Percentiles rank a stretch among this genome's conserved stretches.
phyloP scores from a whole-genome alignment of 768 basidiomycete species.

The Leccinellum rugosiceps region DNA sequence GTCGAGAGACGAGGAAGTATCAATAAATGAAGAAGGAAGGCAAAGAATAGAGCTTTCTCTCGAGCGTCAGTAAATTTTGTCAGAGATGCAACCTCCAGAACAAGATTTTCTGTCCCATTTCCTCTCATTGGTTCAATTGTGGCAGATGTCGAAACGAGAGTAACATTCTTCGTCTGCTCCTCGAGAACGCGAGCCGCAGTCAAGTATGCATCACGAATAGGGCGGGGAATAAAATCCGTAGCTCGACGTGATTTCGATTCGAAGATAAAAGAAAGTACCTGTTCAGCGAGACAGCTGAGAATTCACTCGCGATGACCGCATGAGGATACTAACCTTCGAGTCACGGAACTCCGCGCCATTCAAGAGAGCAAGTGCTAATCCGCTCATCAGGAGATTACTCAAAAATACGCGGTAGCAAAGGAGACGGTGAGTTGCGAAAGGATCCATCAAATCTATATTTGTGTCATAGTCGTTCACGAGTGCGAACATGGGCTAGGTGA shows the following conservation, averaged over 20 bases:
- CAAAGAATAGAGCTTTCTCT: constrained; percentile 28
- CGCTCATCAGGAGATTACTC: constrained; percentile 44
- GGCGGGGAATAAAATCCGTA: constrained; percentile 12
- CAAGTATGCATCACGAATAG: constrained; percentile 6
- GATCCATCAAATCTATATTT: constrained; percentile 5
- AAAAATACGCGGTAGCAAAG: constrained; percentile 51
- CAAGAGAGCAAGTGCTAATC: constrained; percentile 50
- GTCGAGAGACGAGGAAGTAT: constrained; percentile 38
- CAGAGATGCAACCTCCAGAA: constrained; percentile 7
- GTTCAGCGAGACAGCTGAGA: neutral
- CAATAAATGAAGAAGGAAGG: constrained; percentile 39
- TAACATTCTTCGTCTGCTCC: neutral
- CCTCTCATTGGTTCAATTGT: neutral
- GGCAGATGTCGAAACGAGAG: neutral
- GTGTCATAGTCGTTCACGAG: constrained; percentile 54
- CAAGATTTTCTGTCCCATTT: constrained; percentile 4
- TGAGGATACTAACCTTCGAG: constrained; percentile 46
- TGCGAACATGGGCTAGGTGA: constrained; percentile 61
- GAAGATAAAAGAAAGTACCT: constrained; percentile 63
- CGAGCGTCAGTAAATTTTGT: neutral
- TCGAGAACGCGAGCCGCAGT: constrained; percentile 13
- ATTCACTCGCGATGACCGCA: neutral
- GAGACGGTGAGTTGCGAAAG: constrained; percentile 26
- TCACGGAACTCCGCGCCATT: constrained; percentile 58
- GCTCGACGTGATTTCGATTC: constrained; percentile 33